Percentiles rank a stretch among this genome's conserved stretches.
phyloP scores from a whole-genome alignment of 352 stramenopile species.

The Elongisporangium undulatum region DNA sequence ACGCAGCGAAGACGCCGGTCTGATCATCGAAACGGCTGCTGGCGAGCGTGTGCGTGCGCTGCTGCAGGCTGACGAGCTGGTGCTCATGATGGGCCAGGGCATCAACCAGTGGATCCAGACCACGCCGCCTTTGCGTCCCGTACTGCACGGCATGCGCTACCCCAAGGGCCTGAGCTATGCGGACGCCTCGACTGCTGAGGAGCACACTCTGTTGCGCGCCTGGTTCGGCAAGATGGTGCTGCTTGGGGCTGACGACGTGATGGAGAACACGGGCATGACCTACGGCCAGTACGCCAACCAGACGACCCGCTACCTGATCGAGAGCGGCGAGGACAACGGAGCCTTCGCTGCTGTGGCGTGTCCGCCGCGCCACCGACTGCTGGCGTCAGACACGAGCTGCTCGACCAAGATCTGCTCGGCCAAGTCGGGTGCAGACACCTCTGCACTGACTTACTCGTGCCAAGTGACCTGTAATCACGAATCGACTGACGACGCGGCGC shows the following conservation, averaged over 20 bases:
- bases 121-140: conserved; percentile 39
- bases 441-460: conserved; percentile 33
- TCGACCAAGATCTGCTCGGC: conserved; percentile 33
- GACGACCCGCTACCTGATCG: conserved; percentile 46
- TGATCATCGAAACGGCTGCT: conserved; percentile 56
- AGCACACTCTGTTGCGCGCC: conserved; percentile 41
- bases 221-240: conserved; percentile 75
- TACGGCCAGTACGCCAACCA: conserved; percentile 51
- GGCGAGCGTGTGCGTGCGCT: conserved; percentile 55
- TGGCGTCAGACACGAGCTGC: conserved; percentile 45
- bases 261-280: conserved; percentile 52
- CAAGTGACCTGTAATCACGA: conserved; percentile 57
- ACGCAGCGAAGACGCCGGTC: conserved; percentile 49
- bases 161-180: conserved; percentile 37
- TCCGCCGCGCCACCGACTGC: conserved; percentile 31
- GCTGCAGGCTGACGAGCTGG: conserved; percentile 63
- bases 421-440: conserved; percentile 22
- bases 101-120: conserved; percentile 72
- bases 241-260: conserved; percentile 31
- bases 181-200: conserved; percentile 6
- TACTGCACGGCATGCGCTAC: conserved; percentile 76
- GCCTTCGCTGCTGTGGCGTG: conserved; percentile 41
- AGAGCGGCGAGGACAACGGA: conserved; percentile 23
- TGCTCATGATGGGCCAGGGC: conserved; percentile 77
- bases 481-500: conserved; percentile 17